These are phyloP conservation scores for Microbotryum lychnidis-dioicae DNA, from an alignment of 1,284 basidiomycete species.

Conservation along the genomic window DNA sequence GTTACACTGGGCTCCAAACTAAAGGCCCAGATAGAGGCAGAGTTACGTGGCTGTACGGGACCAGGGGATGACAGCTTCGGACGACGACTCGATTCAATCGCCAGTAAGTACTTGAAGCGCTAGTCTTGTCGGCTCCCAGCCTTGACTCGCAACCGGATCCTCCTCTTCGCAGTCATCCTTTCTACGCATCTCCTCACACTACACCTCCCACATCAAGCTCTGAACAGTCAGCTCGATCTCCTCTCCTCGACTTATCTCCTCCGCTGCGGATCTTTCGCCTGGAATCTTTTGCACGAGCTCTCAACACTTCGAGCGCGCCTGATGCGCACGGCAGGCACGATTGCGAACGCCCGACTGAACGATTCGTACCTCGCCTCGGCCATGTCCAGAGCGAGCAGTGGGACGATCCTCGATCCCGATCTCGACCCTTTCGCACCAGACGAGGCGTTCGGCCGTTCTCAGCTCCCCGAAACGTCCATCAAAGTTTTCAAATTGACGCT, in stretches of 20 bases:
- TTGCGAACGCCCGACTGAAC: background rate
- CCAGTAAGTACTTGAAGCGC: background rate
- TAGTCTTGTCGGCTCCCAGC: background rate
- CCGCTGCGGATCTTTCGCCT: background rate
- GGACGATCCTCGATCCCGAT: background rate
- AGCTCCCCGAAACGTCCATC: background rate
- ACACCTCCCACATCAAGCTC: background rate
- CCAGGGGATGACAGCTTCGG: background rate
- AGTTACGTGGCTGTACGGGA: background rate
- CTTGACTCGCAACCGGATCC: background rate
- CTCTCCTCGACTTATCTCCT: background rate
- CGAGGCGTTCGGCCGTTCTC: background rate
- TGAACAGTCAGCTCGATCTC: background rate
- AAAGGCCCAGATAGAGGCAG: background rate
- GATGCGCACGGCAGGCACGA: background rate
- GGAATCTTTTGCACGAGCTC: background rate
- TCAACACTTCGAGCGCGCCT: background rate
- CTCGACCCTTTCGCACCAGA: background rate
- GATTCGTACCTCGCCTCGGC: background rate
- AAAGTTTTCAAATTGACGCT: background rate
- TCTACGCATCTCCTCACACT: constrained; percentile 1
- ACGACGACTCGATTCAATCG: background rate
- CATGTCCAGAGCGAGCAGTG: background rate
- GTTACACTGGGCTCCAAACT: background rate
- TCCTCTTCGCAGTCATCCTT: background rate